Percentiles rank a stretch among this genome's conserved stretches.
Evolutionary conservation across 225 moss, liverwort and hornwort genomes (phyloP).

Genomic region (Antitrichia curtipendula): DNA sequence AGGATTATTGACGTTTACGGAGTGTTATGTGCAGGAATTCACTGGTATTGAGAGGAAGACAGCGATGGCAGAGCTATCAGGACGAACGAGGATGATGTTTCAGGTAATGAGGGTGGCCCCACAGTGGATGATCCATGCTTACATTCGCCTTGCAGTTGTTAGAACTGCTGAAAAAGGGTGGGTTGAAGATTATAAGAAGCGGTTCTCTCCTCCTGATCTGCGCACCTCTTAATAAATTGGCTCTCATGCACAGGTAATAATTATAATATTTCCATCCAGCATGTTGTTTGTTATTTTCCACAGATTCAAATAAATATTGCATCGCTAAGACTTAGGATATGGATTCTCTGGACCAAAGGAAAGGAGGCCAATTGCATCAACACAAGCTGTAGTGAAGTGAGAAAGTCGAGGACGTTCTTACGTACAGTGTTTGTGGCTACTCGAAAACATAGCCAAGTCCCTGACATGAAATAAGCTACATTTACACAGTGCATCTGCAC

Average conservation of each 20-base stretch:
- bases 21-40: not conserved
- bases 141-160: conserved; percentile 4
- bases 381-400: not conserved
- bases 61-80: not conserved
- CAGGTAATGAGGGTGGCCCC: not conserved
- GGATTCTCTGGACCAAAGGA: not conserved
- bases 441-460: not conserved
- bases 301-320: not conserved
- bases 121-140: conserved; percentile 10
- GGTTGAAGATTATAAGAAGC: not conserved
- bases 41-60: not conserved
- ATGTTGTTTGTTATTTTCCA: not conserved
- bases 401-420: not conserved
- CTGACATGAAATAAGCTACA: not conserved
- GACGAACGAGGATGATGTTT: not conserved
- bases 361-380: not conserved
- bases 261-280: not conserved
- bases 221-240: not conserved
- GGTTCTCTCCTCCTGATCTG: conserved; percentile 10
- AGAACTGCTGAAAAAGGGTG: not conserved
- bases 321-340: not conserved
- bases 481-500: not conserved
- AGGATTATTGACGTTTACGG: not conserved
- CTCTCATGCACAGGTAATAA: conserved; percentile 6
- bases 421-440: not conserved